Evolutionary conservation across 1,139 yeast genomes (phyloP), one percentile per base, ranked within the genome.

Genomic region (Blastobotrys persicus): DNA sequence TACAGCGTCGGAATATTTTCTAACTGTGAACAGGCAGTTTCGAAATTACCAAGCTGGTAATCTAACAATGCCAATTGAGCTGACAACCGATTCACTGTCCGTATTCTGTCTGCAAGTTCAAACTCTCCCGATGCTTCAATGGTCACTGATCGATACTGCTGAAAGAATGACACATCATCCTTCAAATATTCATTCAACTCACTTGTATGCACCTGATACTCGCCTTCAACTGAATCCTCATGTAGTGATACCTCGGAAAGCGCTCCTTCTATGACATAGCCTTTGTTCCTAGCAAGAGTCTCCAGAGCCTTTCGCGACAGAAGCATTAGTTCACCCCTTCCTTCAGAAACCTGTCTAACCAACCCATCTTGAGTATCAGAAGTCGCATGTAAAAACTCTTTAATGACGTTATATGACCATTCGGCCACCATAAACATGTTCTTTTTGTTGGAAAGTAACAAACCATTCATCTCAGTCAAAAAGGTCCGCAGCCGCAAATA

Each of bases 11-110:
- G 88, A 2, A 94, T 80, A 18, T 81, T 79, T 43, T 81, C 80
- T 7, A 91, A 70, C 6, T 85, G 79, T 12, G 76, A 69, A 9
- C 82, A 76, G 1, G 96, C 86, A 42, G 77, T 77, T 37, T 74
- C 73, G 57, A 80, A 85, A 43, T 85, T 76, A 1, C 76, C 70
- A 44, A 72, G 69, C 55, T 81, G 81, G 61, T 78, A 85, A 44
- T 84, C 80, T 18, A 88, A 67, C 13, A 86, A 63, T 0, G 95
- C 96, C 47, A 88, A 73, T 56, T 92, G 97, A n/a, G 88, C 79
- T 2, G 92, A 82, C 23, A 92, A 70, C 5, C 85, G 74, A 60
- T 86, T 92, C 7, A 86, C 81, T 0, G 89, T 76, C 55, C 91
- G 76, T 9, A 80, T 76, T 53, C 85, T 68, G 13, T 70, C 73